Evolutionary conservation across 192 early-diverging fungal genomes (phyloP).

Genomic region (Coemansia sp.): DNA sequence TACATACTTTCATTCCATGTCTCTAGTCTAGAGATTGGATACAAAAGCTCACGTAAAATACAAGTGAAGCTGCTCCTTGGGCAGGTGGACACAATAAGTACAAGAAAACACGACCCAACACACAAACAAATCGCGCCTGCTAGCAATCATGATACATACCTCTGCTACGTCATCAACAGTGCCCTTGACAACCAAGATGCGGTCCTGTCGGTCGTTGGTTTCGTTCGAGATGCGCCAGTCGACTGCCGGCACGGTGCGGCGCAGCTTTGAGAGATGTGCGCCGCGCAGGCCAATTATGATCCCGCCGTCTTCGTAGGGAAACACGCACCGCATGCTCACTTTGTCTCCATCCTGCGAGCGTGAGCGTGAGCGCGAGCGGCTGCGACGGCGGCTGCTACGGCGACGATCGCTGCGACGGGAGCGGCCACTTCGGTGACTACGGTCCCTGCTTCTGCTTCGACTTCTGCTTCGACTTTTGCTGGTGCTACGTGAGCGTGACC

Average conservation of each 20-base stretch:
- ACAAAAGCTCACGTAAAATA: slow-evolving; percentile 1
- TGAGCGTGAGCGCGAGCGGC: slow-evolving; percentile 23
- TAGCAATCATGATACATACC: slow-evolving; percentile 21
- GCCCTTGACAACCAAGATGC: slow-evolving; percentile 47
- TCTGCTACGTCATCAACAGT: slow-evolving; percentile 35
- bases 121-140: not conserved
- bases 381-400: slow-evolving; percentile 11
- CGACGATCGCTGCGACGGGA: slow-evolving; percentile 12
- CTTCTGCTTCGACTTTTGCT: slow-evolving; percentile 14
- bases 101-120: not conserved
- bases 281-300: slow-evolving; percentile 56
- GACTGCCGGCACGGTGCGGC: slow-evolving; percentile 27
- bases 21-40: not conserved
- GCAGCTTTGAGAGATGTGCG: slow-evolving; percentile 51
- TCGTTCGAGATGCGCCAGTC: slow-evolving; percentile 57
- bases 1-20: not conserved
- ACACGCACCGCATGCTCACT: slow-evolving; percentile 53
- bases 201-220: slow-evolving; percentile 52
- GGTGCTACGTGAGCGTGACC: slow-evolving; percentile 28
- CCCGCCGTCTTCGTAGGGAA: slow-evolving; percentile 54
- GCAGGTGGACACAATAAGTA: not conserved
- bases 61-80: not conserved
- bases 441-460: slow-evolving; percentile 11
- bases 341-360: slow-evolving; percentile 19
- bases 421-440: slow-evolving; percentile 21